Percentiles rank a stretch among this genome's conserved stretches.
Evolutionary conservation across 306 rosid species (phyloP).

Genomic region (Ormosia semicastrata): DNA sequence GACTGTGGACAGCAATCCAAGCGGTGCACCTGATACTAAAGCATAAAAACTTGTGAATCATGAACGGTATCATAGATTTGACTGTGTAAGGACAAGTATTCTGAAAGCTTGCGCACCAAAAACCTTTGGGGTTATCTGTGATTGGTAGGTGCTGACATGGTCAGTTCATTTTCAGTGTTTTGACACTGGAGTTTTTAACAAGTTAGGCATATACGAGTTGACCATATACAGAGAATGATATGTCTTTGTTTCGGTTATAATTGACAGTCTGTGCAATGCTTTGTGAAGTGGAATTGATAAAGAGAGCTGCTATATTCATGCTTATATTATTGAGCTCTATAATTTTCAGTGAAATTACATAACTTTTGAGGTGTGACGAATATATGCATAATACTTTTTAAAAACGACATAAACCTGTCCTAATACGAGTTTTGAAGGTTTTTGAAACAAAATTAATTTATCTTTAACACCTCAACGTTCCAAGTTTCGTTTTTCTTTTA

Average conservation of each 20-base stretch:
- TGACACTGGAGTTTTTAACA: not conserved
- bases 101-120: not conserved
- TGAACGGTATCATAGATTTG: conserved; percentile 1
- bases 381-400: no score
- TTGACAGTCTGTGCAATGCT: not conserved
- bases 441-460: no score
- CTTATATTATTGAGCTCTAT: not conserved
- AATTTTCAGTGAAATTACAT: not conserved
- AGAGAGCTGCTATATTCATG: not conserved
- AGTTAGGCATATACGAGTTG: not conserved
- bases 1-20: not conserved
- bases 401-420: no score
- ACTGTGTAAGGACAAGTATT: conserved; percentile 11
- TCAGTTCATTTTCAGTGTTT: not conserved
- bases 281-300: not conserved
- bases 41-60: not conserved
- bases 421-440: no score
- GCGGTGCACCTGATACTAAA: conserved; percentile 11
- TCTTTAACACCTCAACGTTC: no score
- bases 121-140: not conserved
- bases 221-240: not conserved
- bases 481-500: no score
- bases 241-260: not conserved
- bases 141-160: conserved; percentile 15
- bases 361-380: no score